Percentiles rank a stretch among this genome's conserved stretches.
These are phyloP conservation scores for Fragaria iinumae DNA, from an alignment of 306 rosid genomes.

Conservation along the genomic window DNA sequence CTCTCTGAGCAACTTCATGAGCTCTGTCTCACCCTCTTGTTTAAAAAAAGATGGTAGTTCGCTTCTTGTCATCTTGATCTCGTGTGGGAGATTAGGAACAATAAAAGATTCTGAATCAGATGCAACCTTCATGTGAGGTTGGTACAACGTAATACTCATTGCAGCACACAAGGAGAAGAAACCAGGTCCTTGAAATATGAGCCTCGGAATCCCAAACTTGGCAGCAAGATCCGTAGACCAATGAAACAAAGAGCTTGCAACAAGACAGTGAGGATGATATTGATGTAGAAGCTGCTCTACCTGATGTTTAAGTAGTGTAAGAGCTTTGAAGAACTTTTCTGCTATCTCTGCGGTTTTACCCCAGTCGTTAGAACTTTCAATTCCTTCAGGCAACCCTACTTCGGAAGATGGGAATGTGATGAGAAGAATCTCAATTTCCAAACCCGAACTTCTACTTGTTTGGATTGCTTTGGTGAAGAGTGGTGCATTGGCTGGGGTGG, in stretches of 20 bases:
- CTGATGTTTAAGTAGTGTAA: background rate
- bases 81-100: slow-evolving; percentile 16
- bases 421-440: background rate
- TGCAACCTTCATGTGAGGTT: background rate
- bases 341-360: background rate
- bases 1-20: slow-evolving; percentile 8
- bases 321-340: background rate
- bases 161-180: slow-evolving; percentile 9
- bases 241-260: background rate
- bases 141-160: background rate
- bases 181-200: slow-evolving; percentile 17
- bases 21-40: background rate
- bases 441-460: background rate
- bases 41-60: background rate
- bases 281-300: background rate
- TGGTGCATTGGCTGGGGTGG: slow-evolving; percentile 12
- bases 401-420: slow-evolving; percentile 4
- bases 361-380: slow-evolving; percentile 21
- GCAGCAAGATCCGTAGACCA: slow-evolving; percentile 15
- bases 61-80: background rate
- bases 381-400: slow-evolving; percentile 38
- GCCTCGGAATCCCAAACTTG: slow-evolving; percentile 18
- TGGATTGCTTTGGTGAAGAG: background rate
- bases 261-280: background rate
- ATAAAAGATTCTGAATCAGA: slow-evolving; percentile 11